Percentiles rank a stretch among this genome's conserved stretches.
Evolutionary conservation across 495 filamentous ascomycete species (phyloP).

Genomic region (Penicillium daleae): DNA sequence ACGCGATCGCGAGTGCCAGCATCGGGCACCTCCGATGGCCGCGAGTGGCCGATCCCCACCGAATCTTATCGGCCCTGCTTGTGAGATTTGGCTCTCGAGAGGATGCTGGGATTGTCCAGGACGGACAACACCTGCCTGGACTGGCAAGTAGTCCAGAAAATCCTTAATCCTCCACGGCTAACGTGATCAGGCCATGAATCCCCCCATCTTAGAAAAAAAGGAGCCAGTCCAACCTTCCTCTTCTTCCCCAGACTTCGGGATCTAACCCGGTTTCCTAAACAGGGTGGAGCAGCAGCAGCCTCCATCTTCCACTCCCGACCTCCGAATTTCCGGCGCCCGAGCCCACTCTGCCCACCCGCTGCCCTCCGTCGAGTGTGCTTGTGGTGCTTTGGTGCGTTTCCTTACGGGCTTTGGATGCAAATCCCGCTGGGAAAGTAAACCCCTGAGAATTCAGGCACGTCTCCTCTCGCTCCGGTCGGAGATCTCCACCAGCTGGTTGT

Average conservation of each 20-base stretch:
- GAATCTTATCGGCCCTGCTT: conserved; percentile 36
- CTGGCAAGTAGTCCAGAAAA: background rate
- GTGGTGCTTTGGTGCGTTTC: too few relatives aligned
- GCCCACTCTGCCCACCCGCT: conserved; percentile 9
- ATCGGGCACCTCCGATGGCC: conserved; percentile 54
- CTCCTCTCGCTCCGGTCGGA: background rate
- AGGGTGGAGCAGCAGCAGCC: conserved; percentile 4
- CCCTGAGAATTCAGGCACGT: background rate
- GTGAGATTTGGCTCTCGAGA: background rate
- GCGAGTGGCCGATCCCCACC: conserved; percentile 39
- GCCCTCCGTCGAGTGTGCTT: background rate
- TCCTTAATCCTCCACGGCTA: background rate
- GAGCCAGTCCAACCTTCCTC: background rate
- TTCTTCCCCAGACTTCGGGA: conserved; percentile 26
- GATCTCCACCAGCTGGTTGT: conserved; percentile 1
- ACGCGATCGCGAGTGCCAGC: conserved; percentile 17
- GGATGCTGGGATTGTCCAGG: background rate
- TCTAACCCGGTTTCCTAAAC: background rate
- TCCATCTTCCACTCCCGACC: conserved; percentile 15
- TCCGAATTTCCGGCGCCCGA: conserved; percentile 29
- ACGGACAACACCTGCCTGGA: background rate
- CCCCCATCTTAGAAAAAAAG: background rate
- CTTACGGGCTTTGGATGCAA: conserved; percentile 1
- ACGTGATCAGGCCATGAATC: background rate
- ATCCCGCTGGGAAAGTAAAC: background rate